phyloP scores from a whole-genome alignment of 2,329 filamentous ascomycete genomes.

The Claviceps sp. region DNA sequence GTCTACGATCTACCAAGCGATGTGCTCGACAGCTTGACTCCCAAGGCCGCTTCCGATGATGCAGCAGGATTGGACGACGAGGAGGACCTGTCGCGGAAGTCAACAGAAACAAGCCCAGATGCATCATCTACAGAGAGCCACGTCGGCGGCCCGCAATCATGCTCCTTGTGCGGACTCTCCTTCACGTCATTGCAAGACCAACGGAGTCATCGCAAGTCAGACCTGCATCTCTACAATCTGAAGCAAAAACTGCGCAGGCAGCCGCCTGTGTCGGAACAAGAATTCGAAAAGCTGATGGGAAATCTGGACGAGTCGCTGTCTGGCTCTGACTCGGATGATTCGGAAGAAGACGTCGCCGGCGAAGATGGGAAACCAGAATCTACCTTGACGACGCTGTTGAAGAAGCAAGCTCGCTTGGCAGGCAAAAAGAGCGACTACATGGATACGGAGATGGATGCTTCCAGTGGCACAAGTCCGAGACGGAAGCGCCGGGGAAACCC shows the following conservation, averaged over 20 bases:
- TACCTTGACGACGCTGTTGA: slow-evolving; percentile 62
- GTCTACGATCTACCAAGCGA: slow-evolving; percentile 73
- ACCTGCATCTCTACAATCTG: slow-evolving; percentile 86
- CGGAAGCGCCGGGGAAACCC: slow-evolving; percentile 49
- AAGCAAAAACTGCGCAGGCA: slow-evolving; percentile 76
- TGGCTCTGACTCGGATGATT: slow-evolving; percentile 64
- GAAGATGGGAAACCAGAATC: slow-evolving; percentile 47
- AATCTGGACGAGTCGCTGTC: slow-evolving; percentile 86
- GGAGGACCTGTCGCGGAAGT: slow-evolving; percentile 11
- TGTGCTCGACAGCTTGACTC: slow-evolving; percentile 53
- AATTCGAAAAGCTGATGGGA: slow-evolving; percentile 77
- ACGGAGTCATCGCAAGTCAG: slow-evolving; percentile 72
- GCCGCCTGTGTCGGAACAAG: slow-evolving; percentile 58
- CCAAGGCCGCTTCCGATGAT: slow-evolving; percentile 22
- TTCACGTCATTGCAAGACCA: slow-evolving; percentile 70
- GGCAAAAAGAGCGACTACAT: slow-evolving; percentile 34
- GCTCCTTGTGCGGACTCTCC: slow-evolving; percentile 61
- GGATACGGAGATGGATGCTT: slow-evolving; percentile 37
- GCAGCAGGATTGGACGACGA: slow-evolving; percentile 9
- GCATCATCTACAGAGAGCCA: slow-evolving; percentile 20
- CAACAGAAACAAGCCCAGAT: slow-evolving; percentile 11
- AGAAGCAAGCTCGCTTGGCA: slow-evolving; percentile 66
- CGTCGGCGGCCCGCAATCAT: slow-evolving; percentile 54
- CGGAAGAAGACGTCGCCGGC: slow-evolving; percentile 45
- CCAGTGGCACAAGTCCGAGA: slow-evolving; percentile 23